phyloP scores from a whole-genome alignment of 2,329 filamentous ascomycete species.

The Colletotrichum sidae region DNA sequence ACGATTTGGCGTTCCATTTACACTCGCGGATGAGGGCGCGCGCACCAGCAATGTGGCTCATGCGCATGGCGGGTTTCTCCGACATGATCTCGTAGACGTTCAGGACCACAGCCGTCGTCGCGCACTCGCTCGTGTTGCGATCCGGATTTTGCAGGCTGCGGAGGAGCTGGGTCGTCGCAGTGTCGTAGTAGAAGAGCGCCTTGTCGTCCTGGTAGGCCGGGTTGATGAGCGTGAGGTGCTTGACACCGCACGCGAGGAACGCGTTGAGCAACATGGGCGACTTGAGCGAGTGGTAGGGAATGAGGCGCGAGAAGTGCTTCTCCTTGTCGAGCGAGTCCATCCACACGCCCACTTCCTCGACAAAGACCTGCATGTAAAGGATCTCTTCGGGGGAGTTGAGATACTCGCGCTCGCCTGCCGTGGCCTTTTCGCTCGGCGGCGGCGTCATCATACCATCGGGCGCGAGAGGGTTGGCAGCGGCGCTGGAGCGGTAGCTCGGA shows the following conservation, averaged over 20 bases:
- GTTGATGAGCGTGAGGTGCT: constrained; percentile 80
- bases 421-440: constrained; percentile 51
- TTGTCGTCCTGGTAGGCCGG: constrained; percentile 78
- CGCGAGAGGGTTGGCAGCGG: constrained; percentile 39
- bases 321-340: constrained; percentile 91
- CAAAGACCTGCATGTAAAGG: constrained; percentile 91
- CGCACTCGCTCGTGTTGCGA: constrained; percentile 85
- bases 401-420: constrained; percentile 64
- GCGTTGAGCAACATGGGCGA: constrained; percentile 92
- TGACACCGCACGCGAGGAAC: constrained; percentile 87
- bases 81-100: constrained; percentile 96
- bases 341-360: constrained; percentile 90
- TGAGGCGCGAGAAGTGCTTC: constrained; percentile 85
- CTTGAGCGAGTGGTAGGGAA: constrained; percentile 85
- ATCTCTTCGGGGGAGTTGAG: constrained; percentile 82
- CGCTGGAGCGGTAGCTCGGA: constrained; percentile 41
- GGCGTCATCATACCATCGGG: constrained; percentile 53
- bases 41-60: constrained; percentile 90
- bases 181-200: constrained; percentile 85
- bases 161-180: constrained; percentile 82
- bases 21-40: constrained; percentile 90
- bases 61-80: constrained; percentile 80
- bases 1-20: constrained; percentile 83
- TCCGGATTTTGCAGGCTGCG: constrained; percentile 85
- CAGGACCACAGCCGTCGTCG: constrained; percentile 86